These are phyloP conservation scores for Leptodontidium sp. DNA, from an alignment of 2,329 filamentous ascomycete species.

Conservation along the genomic window DNA sequence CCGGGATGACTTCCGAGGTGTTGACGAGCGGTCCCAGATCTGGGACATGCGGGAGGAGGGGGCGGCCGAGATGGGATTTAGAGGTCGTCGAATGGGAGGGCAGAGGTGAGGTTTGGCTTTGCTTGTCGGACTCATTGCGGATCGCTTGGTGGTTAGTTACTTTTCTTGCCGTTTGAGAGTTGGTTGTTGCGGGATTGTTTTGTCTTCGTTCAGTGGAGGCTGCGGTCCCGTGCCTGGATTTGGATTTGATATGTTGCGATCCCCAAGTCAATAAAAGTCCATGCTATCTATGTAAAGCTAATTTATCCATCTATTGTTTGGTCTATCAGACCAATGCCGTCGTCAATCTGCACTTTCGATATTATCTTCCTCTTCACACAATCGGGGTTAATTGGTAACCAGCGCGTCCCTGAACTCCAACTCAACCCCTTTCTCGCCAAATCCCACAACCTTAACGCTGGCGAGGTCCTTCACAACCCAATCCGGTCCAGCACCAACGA, in stretches of 20 bases:
- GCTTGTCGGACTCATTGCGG: not conserved
- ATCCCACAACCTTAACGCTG: conserved; percentile 62
- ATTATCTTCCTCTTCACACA: not conserved
- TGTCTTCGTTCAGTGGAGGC: no score
- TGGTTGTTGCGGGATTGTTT: not conserved
- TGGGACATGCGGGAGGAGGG: conserved; percentile 10
- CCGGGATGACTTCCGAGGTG: conserved; percentile 11
- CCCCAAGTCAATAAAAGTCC: conserved; percentile 15
- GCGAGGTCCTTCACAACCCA: conserved; percentile 73
- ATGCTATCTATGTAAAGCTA: conserved; percentile 11
- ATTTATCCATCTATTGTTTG: not conserved
- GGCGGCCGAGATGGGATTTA: conserved; percentile 3
- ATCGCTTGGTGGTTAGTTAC: conserved; percentile 14
- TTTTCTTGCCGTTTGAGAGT: conserved; percentile 7
- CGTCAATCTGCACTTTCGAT: conserved; percentile 10
- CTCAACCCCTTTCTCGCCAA: conserved; percentile 50
- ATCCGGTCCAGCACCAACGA: conserved; percentile 70
- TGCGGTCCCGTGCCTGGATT: conserved; percentile 4
- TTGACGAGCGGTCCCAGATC: conserved; percentile 9
- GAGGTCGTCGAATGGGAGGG: not conserved
- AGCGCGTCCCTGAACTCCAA: conserved; percentile 44
- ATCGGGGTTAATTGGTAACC: conserved; percentile 27
- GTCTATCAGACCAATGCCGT: conserved; percentile 20
- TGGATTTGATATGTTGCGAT: conserved; percentile 14
- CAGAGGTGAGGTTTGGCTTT: conserved; percentile 5